Conservation (phyloP, 306 rosid genomes). For the Neltuma alba region DNA sequence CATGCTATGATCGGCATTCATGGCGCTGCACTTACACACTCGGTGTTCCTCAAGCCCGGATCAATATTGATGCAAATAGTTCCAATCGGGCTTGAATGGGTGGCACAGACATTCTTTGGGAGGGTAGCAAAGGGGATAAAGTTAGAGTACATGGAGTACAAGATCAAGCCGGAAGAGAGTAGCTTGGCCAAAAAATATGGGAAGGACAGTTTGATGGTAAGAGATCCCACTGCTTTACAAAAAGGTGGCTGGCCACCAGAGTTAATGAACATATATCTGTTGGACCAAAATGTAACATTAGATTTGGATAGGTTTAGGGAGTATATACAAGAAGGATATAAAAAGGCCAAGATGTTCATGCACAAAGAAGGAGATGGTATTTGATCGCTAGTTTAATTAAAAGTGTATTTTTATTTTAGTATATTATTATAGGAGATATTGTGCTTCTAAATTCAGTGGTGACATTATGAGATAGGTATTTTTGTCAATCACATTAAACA, state of each 20-base stretch:
- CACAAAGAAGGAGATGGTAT: background rate
- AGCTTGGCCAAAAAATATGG: constrained; percentile 43
- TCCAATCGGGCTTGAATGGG: constrained; percentile 46
- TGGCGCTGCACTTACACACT: constrained; percentile 40
- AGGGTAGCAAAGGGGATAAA: constrained; percentile 27
- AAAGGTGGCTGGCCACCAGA: constrained; percentile 32
- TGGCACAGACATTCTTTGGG: constrained; percentile 28
- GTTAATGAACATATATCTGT: constrained; percentile 40
- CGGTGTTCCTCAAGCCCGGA: constrained; percentile 32
- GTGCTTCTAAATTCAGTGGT: background rate
- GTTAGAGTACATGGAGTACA: constrained; percentile 45
- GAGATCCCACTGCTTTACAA: constrained; percentile 27
- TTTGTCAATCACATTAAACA: no score
- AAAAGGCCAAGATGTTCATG: constrained; percentile 36
- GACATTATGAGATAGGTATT: background rate
- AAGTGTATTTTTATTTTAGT: background rate
- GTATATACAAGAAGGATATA: constrained; percentile 36
- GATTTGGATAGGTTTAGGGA: constrained; percentile 44
- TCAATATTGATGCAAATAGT: constrained; percentile 45
- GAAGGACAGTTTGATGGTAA: constrained; percentile 27
- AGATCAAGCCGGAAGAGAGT: constrained; percentile 43
- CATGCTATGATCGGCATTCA: constrained; percentile 47
- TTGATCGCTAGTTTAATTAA: background rate
- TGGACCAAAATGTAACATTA: constrained; percentile 46
- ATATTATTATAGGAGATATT: background rate